phyloP scores from a whole-genome alignment of 2,329 filamentous ascomycete species.

The Xylaria sp. region DNA sequence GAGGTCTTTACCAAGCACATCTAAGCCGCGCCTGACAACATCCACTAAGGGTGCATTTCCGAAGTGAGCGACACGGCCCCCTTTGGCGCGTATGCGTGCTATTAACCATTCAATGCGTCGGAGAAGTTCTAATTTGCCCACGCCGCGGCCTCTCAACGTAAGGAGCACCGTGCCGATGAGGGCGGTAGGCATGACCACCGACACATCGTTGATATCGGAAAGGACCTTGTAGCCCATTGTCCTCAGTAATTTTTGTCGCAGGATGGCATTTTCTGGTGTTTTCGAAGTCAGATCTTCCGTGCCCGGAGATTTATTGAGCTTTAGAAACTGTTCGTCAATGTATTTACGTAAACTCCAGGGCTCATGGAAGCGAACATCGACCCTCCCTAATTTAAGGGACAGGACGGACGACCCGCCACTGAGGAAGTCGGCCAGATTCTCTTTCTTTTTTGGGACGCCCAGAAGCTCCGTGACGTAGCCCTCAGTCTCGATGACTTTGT shows the following conservation, averaged over 20 bases:
- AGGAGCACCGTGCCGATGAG: conserved; percentile 93
- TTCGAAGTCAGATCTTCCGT: conserved; percentile 59
- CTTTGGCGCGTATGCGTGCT: conserved; percentile 82
- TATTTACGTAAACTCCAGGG: conserved; percentile 92
- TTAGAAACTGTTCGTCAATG: conserved; percentile 78
- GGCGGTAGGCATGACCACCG: conserved; percentile 97
- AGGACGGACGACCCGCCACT: conserved; percentile 85
- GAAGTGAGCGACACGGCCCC: conserved; percentile 93
- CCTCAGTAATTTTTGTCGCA: conserved; percentile 79
- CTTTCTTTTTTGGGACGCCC: conserved; percentile 93
- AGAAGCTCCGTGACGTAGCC: conserved; percentile 95
- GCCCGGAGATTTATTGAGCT: conserved; percentile 63
- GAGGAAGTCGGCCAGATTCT: conserved; percentile 91
- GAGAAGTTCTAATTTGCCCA: conserved; percentile 86
- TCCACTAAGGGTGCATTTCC: conserved; percentile 80
- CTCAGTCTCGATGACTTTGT: conserved; percentile 98
- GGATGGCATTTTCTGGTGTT: conserved; percentile 61
- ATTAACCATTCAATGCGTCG: conserved; percentile 92
- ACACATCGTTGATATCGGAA: conserved; percentile 93
- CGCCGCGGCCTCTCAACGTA: conserved; percentile 89
- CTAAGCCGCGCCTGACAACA: conserved; percentile 89
- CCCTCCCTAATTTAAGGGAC: conserved; percentile 86
- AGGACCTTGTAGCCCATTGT: conserved; percentile 93
- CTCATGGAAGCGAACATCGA: conserved; percentile 95
- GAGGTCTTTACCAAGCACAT: conserved; percentile 89